phyloP scores from a whole-genome alignment of 2,329 filamentous ascomycete species.

The Pestalotiopsis sp. region DNA sequence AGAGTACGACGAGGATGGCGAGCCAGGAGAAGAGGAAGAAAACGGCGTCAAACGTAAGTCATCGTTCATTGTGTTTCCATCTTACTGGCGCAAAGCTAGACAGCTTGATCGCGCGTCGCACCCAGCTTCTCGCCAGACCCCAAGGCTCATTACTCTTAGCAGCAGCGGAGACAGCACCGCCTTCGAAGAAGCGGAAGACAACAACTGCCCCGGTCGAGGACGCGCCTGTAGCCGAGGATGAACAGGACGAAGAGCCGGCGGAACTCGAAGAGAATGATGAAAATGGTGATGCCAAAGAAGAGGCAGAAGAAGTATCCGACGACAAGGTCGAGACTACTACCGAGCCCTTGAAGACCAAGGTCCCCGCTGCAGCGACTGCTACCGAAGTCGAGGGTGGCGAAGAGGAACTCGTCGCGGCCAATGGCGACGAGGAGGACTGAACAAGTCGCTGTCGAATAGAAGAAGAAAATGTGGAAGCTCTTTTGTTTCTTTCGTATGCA shows the following conservation, averaged over 20 bases:
- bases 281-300: constrained; percentile 25
- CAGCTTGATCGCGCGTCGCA: background rate
- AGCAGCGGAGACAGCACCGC: constrained; percentile 27
- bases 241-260: constrained; percentile 23
- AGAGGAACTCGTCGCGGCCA: constrained; percentile 1
- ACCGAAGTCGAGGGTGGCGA: background rate
- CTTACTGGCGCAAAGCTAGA: background rate
- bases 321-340: constrained; percentile 23
- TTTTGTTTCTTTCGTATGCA: background rate
- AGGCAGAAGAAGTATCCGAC: constrained; percentile 20
- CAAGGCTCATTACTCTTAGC: constrained; percentile 16
- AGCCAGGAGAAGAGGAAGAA: constrained; percentile 22
- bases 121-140: background rate
- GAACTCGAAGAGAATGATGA: constrained; percentile 30
- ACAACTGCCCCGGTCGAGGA: constrained; percentile 22
- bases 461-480: background rate
- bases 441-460: background rate
- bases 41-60: constrained; percentile 30
- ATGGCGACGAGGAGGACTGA: constrained; percentile 15
- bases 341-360: constrained; percentile 26
- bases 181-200: constrained; percentile 36
- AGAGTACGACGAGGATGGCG: constrained; percentile 31
- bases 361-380: constrained; percentile 9
- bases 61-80: background rate
- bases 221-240: constrained; percentile 26